A percentile compares a stretch with the other conserved stretches of the same genome.
Conservation (phyloP, 2,329 filamentous ascomycete species). For the Colletotrichum kahawae region DNA sequence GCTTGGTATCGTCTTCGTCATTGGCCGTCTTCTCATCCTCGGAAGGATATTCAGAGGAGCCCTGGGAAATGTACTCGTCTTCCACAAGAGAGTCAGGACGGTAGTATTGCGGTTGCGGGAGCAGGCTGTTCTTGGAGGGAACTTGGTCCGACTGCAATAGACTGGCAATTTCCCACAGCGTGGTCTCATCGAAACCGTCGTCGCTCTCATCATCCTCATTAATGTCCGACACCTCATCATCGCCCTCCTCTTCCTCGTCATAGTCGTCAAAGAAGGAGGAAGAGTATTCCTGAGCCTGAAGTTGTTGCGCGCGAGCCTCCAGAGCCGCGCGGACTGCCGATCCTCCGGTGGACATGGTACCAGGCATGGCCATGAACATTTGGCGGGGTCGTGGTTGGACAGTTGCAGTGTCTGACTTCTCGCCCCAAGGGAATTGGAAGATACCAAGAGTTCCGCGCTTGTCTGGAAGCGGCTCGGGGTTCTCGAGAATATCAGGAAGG, state of each 20-base stretch:
- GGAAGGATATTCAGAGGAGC: slow-evolving; percentile 27
- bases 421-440: slow-evolving; percentile 71
- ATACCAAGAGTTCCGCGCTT: slow-evolving; percentile 66
- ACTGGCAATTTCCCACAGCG: slow-evolving; percentile 68
- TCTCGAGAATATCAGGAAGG: slow-evolving; percentile 68
- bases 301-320: slow-evolving; percentile 38
- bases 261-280: slow-evolving; percentile 67
- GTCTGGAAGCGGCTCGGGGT: slow-evolving; percentile 62
- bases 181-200: slow-evolving; percentile 65
- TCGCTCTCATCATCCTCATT: slow-evolving; percentile 44
- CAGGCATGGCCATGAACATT: slow-evolving; percentile 53
- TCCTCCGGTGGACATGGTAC: slow-evolving; percentile 53
- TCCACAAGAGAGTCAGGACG: slow-evolving; percentile 24
- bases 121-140: slow-evolving; percentile 56
- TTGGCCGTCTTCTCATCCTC: slow-evolving; percentile 29
- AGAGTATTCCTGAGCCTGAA: slow-evolving; percentile 46
- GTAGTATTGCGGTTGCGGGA: slow-evolving; percentile 36
- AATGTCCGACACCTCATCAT: slow-evolving; percentile 38
- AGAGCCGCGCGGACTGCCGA: slow-evolving; percentile 30
- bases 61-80: slow-evolving; percentile 35
- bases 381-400: slow-evolving; percentile 41
- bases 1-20: slow-evolving; percentile 25
- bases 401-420: slow-evolving; percentile 62
- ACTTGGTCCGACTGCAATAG: slow-evolving; percentile 58
- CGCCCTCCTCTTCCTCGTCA: slow-evolving; percentile 53